phyloP scores from a whole-genome alignment of 2,329 filamentous ascomycete species.

The Scytalidium lignicola region DNA sequence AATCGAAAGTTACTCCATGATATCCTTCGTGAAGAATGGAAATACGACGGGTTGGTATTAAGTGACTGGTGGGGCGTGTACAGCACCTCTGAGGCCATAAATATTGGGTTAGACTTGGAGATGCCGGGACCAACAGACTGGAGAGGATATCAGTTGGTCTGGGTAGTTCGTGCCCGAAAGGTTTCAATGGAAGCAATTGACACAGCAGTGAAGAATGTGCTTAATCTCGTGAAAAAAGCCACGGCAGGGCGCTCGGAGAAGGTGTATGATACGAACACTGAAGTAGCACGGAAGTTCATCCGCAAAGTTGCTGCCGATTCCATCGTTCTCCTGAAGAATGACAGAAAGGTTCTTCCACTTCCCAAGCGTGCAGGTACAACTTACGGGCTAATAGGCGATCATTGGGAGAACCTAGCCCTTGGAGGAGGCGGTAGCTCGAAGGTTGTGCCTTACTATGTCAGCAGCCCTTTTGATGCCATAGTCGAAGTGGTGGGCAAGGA shows the following conservation, averaged over 20 bases:
- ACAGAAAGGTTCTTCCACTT: slow-evolving; percentile 49
- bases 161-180: slow-evolving; percentile 1
- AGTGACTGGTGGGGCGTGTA: slow-evolving; percentile 27
- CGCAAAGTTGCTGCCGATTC: slow-evolving; percentile 54
- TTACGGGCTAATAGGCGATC: slow-evolving; percentile 34
- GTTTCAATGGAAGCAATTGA: slow-evolving; percentile 18
- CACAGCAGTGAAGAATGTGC: slow-evolving; percentile 20
- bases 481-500: too few relatives aligned
- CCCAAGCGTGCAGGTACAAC: slow-evolving; percentile 41
- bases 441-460: too few relatives aligned
- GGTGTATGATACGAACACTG: slow-evolving; percentile 22
- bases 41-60: slow-evolving; percentile 26
- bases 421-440: neutral
- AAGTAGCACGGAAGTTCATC: slow-evolving; percentile 38
- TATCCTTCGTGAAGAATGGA: slow-evolving; percentile 26
- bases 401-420: slow-evolving; percentile 18
- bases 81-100: slow-evolving; percentile 22
- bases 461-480: too few relatives aligned
- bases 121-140: slow-evolving; percentile 33
- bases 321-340: slow-evolving; percentile 62
- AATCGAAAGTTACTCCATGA: slow-evolving; percentile 19
- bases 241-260: slow-evolving; percentile 20
- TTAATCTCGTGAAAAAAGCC: slow-evolving; percentile 20
- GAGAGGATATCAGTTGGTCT: slow-evolving; percentile 12
- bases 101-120: slow-evolving; percentile 29